Conservation (phyloP, 805 yeast species). For the Saccharomyces kudriavzevii region DNA sequence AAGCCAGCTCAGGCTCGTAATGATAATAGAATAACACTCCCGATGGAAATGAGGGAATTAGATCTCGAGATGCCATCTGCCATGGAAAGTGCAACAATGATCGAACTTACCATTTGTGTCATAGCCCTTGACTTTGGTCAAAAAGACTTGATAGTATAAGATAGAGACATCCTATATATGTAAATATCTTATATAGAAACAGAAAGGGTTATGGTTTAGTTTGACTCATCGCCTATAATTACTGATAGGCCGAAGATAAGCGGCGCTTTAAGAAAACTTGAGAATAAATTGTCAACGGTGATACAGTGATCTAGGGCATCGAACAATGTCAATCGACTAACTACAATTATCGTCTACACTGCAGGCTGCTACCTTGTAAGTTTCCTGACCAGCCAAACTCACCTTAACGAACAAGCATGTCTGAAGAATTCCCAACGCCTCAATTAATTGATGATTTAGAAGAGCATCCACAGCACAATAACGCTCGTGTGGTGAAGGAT, state of each 20-base stretch:
- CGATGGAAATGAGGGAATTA: constrained; percentile 3
- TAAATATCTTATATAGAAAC: not conserved
- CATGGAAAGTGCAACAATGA: constrained; percentile 6
- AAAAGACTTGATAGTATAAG: constrained; percentile 19
- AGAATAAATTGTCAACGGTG: not conserved
- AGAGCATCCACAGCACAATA: constrained; percentile 11
- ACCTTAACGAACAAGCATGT: constrained; percentile 15
- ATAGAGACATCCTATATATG: not conserved
- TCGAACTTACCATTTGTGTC: constrained; percentile 13
- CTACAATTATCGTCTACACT: not conserved
- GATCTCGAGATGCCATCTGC: constrained; percentile 2
- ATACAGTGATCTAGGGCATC: not conserved
- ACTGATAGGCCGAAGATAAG: not conserved
- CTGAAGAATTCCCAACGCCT: constrained; percentile 29
- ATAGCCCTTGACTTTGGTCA: constrained; percentile 22
- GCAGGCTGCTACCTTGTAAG: no score
- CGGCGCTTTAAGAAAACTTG: not conserved
- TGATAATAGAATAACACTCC: not conserved
- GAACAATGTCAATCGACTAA: not conserved
- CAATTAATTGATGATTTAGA: constrained; percentile 29
- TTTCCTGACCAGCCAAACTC: not conserved
- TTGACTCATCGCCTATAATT: not conserved
- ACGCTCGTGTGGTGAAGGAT: constrained; percentile 53
- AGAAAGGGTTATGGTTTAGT: not conserved
- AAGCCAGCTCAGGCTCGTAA: not conserved